Evolutionary conservation across 1,139 yeast genomes (phyloP), one percentile per base, ranked within the genome.

Genomic region (Pichia sorboxylosa): DNA sequence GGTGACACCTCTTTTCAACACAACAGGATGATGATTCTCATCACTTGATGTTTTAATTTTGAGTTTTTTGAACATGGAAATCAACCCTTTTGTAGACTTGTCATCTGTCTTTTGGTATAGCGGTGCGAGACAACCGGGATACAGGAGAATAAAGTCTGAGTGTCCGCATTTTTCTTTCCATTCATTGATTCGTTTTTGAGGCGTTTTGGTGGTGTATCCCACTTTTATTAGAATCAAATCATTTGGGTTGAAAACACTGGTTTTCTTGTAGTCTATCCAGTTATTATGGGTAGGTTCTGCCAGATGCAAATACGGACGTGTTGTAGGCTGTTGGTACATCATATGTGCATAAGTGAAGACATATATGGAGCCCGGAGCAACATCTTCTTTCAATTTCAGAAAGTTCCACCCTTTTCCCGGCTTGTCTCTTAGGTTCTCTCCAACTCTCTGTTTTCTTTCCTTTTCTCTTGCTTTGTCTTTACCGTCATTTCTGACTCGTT

Each of bases 161-260:
- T 71, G 78, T 9, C 58, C 56, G 43, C 81, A 73, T 42, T 71
- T 64, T 3, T 46, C 50, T 44, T 64, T 66, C 81, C 81, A 73
- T 45, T 73, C 78, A 29, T 47, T 47, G 19, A 73, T 45, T 29
- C 81, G 48, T 2, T 45, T 46, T 5, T 40, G 39, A 0, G 73
- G 74, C 0, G 58, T 48, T 27, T 63, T 65, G 2, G 69, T 62
- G 0, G 81, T 73, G 61, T 61, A 63, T 0, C 81, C 81, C 4
- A 73, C 64, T 38, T 73, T 73, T 13, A 73, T 51, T 17, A 73
- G 52, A 2, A 68, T 59, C 30, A 58, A 55, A 7, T 55, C 54
- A 27, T 52, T 56, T 1, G 71, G 57, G 24, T 66, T 52, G 42
- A 67, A 66, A 6, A 48, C 46, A 1, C 28, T 11, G 2, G 64